A percentile compares a stretch with the other conserved stretches of the same genome.
phyloP scores from a whole-genome alignment of 2,329 filamentous ascomycete species.

The Neofusicoccum ribis region DNA sequence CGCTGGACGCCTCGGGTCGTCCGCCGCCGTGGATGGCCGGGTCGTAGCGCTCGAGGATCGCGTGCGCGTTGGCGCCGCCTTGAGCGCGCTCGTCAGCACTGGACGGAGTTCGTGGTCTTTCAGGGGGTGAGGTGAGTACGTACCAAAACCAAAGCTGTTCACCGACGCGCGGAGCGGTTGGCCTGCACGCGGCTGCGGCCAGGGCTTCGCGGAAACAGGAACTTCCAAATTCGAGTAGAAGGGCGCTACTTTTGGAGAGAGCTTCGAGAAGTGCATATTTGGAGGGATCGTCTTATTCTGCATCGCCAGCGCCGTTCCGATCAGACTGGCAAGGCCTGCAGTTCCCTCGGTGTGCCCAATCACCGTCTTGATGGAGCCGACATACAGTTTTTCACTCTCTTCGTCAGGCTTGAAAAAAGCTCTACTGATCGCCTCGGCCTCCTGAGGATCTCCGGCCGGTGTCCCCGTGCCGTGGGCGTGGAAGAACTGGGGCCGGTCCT shows the following conservation, averaged over 20 bases:
- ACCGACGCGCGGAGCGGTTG: conserved; percentile 16
- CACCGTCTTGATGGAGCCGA: conserved; percentile 33
- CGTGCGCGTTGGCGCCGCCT: conserved; percentile 21
- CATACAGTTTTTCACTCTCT: neutral
- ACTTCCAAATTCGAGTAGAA: conserved; percentile 20
- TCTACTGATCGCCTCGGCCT: conserved; percentile 26
- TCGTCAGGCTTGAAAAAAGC: conserved; percentile 21
- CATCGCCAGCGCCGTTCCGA: conserved; percentile 38
- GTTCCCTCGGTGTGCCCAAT: conserved; percentile 41
- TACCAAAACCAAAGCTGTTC: conserved; percentile 24
- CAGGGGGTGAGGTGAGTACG: too few species aligned
- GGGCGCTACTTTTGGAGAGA: conserved; percentile 29
- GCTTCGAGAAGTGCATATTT: conserved; percentile 33
- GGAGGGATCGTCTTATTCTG: conserved; percentile 34
- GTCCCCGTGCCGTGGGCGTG: conserved; percentile 47
- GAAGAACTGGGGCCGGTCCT: conserved; percentile 29
- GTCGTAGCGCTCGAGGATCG: conserved; percentile 19
- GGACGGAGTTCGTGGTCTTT: too few species aligned
- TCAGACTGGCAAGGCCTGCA: conserved; percentile 32
- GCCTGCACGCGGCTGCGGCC: conserved; percentile 15
- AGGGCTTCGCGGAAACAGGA: conserved; percentile 13
- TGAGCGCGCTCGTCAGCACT: too few species aligned
- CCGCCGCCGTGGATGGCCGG: neutral
- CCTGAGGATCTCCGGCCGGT: conserved; percentile 32
- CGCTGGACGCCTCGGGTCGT: too few species aligned